Evolutionary conservation across 2,329 filamentous ascomycete genomes (phyloP).

Genomic region (Colletotrichum orchidophilum): DNA sequence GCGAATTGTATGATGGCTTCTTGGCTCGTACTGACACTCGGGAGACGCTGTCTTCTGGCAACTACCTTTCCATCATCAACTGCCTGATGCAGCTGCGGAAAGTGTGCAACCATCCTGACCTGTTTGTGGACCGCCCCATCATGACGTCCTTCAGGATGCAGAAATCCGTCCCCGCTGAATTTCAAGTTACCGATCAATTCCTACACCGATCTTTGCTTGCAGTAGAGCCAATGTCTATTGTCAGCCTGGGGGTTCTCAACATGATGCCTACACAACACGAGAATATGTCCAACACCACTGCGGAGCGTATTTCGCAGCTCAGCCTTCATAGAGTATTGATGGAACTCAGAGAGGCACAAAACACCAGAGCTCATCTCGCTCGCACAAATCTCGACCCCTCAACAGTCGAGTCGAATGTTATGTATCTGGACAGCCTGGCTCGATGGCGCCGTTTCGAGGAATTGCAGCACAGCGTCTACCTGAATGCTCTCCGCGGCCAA

Average conservation of each 20-base stretch:
- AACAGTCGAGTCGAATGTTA: slow-evolving; percentile 74
- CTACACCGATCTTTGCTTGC: slow-evolving; percentile 74
- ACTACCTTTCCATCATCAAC: slow-evolving; percentile 98
- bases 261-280: slow-evolving; percentile 79
- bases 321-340: slow-evolving; percentile 76
- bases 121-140: slow-evolving; percentile 95
- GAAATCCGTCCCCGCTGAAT: slow-evolving; percentile 79
- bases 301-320: slow-evolving; percentile 69
- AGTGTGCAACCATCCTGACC: slow-evolving; percentile 97
- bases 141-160: slow-evolving; percentile 96
- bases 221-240: slow-evolving; percentile 67
- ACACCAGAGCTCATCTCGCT: slow-evolving; percentile 65
- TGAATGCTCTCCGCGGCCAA: slow-evolving; percentile 84
- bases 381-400: slow-evolving; percentile 68
- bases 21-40: slow-evolving; percentile 90
- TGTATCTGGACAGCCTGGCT: slow-evolving; percentile 76
- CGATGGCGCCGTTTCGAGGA: slow-evolving; percentile 79
- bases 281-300: slow-evolving; percentile 62
- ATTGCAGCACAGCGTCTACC: slow-evolving; percentile 80
- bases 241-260: slow-evolving; percentile 82
- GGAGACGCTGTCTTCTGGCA: slow-evolving; percentile 88
- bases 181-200: slow-evolving; percentile 75
- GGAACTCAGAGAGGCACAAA: slow-evolving; percentile 77
- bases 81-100: slow-evolving; percentile 97
- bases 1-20: slow-evolving; percentile 96